Evolutionary conservation across 768 basidiomycete species (phyloP).

Genomic region (Glaciozyma antarctica): DNA sequence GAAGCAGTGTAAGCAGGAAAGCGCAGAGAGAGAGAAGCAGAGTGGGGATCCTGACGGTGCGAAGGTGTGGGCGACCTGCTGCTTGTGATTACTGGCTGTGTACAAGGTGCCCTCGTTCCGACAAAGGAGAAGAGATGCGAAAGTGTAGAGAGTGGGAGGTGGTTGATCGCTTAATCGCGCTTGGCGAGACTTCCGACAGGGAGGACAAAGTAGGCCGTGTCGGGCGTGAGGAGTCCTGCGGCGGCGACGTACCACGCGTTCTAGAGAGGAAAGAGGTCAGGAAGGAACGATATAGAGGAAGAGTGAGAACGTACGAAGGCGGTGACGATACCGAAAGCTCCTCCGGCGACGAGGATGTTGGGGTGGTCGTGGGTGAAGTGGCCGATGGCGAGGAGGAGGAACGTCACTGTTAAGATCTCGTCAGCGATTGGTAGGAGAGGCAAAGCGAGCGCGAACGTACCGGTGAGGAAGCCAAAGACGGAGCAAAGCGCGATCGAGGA

Average conservation of each 20-base stretch:
- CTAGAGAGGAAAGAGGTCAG: not conserved
- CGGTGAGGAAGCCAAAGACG: constrained; percentile 42
- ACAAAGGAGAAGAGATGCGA: too few relatives aligned
- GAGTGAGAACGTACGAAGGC: constrained; percentile 33
- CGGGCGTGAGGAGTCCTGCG: constrained; percentile 40
- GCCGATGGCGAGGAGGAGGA: constrained; percentile 18
- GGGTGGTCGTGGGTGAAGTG: constrained; percentile 34
- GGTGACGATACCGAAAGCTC: constrained; percentile 40
- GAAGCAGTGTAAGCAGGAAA: too few relatives aligned
- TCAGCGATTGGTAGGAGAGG: not conserved
- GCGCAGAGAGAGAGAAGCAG: too few relatives aligned
- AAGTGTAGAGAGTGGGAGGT: too few relatives aligned
- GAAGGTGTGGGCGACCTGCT: too few relatives aligned
- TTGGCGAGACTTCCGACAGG: constrained; percentile 38
- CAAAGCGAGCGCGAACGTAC: constrained; percentile 34
- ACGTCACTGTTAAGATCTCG: constrained; percentile 32
- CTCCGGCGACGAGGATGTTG: constrained; percentile 37
- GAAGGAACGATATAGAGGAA: not conserved
- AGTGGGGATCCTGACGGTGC: too few relatives aligned
- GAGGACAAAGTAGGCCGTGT: constrained; percentile 38
- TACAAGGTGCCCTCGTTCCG: too few relatives aligned
- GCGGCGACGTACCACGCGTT: constrained; percentile 36
- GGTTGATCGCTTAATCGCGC: constrained; percentile 25
- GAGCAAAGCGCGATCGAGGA: constrained; percentile 41
- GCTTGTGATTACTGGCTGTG: too few relatives aligned